Conservation (phyloP, 352 stramenopile genomes). For the Globisporangium takayamanum region DNA sequence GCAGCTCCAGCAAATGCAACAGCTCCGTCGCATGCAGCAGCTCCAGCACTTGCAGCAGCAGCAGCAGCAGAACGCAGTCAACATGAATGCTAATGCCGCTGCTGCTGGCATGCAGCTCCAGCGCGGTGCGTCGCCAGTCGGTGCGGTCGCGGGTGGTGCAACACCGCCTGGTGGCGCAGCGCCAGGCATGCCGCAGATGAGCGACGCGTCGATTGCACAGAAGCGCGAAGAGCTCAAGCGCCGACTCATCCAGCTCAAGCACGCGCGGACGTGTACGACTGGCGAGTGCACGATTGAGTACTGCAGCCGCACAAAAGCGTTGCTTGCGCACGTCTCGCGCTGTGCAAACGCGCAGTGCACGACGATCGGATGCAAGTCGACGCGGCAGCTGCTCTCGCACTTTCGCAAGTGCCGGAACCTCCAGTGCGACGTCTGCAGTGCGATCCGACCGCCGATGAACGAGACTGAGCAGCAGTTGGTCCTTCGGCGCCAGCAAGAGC, state of each 20-base stretch:
- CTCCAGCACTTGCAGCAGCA: constrained; percentile 50
- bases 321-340: constrained; percentile 75
- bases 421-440: constrained; percentile 82
- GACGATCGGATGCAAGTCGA: constrained; percentile 87
- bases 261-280: constrained; percentile 74
- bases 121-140: constrained; percentile 8
- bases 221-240: constrained; percentile 83
- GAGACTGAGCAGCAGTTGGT: constrained; percentile 83
- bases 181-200: constrained; percentile 64
- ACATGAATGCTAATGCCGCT: constrained; percentile 14
- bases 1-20: constrained; percentile 70
- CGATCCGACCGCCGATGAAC: constrained; percentile 85
- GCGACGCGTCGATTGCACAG: constrained; percentile 74
- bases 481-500: constrained; percentile 77
- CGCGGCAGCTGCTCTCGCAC: constrained; percentile 77
- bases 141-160: constrained; percentile 14
- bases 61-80: constrained; percentile 15
- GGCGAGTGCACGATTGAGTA: constrained; percentile 76
- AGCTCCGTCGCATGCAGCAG: constrained; percentile 63
- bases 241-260: constrained; percentile 82
- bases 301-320: constrained; percentile 71
- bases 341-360: constrained; percentile 81
- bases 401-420: constrained; percentile 86
- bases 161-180: constrained; percentile 23
- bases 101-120: constrained; percentile 11